Evolutionary conservation across 2,329 filamentous ascomycete genomes (phyloP), one percentile per base, ranked within the genome.

Genomic region (Claviceps digitariae): DNA sequence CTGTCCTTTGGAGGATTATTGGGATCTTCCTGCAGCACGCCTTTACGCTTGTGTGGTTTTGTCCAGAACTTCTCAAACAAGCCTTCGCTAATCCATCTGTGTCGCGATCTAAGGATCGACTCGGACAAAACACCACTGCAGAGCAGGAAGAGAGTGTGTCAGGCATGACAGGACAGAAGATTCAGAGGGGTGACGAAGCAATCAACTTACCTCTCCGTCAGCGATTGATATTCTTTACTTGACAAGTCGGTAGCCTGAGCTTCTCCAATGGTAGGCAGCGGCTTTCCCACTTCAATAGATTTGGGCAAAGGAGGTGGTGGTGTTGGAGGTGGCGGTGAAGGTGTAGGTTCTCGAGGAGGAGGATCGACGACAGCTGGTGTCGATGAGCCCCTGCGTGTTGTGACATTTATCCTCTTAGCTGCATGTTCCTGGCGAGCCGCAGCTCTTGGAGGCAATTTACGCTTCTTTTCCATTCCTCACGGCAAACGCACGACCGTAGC

Each of bases 1-100:
- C 77, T 82, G 47, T 88, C 79, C 66, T 86, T 82, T 57, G 82
- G 70, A 2, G 83, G 83, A 60, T 87, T 86, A 59, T 82, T 81
- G 6, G 77, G 73, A 51, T 83, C 79, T 60, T 84, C 82, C 52
- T 77, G 75, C 25, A 81, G 66, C 2, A 79, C 77, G 45, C 83
- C 81, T 65, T 84, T 87, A 57, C 79, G 78, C 68, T 84, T 86
- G 54, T 69, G 66, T 3, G 85, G 84, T 63, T 89, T 89, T 9
- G 82, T 78, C 85, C 85, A 90, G 66, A 86, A 89, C 61, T 82
- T 85, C 60, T 88, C 83, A 60, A 90, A 87, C 48, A 89, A 75
- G 31, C 84, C 83, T 59, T 85, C 81, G 62, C 73, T 77, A 25
- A 85, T 77, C 85, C 85, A 90, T 75, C 78, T 81, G 54, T 83